Conservation (phyloP, 2,329 filamentous ascomycete genomes). For the Colletotrichum scovillei region DNA sequence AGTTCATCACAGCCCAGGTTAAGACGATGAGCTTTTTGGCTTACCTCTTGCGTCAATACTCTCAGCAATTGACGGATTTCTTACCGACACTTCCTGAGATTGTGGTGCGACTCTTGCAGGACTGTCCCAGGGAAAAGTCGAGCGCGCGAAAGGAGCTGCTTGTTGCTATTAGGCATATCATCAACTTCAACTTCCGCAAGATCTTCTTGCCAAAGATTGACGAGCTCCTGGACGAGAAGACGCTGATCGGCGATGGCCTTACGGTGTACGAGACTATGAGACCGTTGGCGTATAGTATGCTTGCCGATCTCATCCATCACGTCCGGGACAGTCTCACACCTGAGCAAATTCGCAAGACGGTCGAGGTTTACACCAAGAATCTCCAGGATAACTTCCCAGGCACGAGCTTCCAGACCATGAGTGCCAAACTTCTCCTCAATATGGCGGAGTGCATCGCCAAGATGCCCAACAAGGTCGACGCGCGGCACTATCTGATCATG, state of each 20-base stretch:
- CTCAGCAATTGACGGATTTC: constrained; percentile 88
- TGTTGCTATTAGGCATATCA: constrained; percentile 96
- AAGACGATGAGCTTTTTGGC: constrained; percentile 99
- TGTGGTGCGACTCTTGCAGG: constrained; percentile 89
- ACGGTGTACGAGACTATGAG: constrained; percentile 98
- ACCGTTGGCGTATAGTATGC: constrained; percentile 96
- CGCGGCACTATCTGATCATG: constrained; percentile 94
- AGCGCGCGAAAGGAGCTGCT: constrained; percentile 93
- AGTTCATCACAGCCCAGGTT: constrained; percentile 97
- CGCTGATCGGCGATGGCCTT: constrained; percentile 92
- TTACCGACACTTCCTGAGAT: constrained; percentile 86
- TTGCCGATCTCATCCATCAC: constrained; percentile 97
- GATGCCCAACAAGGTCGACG: constrained; percentile 91
- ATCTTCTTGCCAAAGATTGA: constrained; percentile 97
- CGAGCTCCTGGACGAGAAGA: constrained; percentile 92
- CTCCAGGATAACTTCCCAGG: constrained; percentile 95
- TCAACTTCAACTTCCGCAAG: constrained; percentile 98
- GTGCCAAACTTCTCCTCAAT: constrained; percentile 93
- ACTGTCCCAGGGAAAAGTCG: constrained; percentile 95
- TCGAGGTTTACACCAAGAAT: constrained; percentile 97
- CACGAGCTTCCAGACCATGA: constrained; percentile 99
- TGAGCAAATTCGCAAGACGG: constrained; percentile 93
- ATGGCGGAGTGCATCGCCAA: constrained; percentile 99
- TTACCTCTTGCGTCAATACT: constrained; percentile 89
- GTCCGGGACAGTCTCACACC: constrained; percentile 89